These are phyloP conservation scores for thale cress (Arabidopsis thaliana) DNA, from an alignment of 345 rosid species.

Conservation along the genomic window TAIR10.1 NC_003076.8:20336001-20336500, in stretches of 20 bases:
- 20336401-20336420: conserved; percentile 48
- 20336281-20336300: conserved; percentile 89
- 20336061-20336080: conserved; percentile 75
- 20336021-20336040: conserved; percentile 67
- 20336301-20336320: conserved; percentile 87
- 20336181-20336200: conserved; percentile 60
- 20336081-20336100: conserved; percentile 69
- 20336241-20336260: conserved; percentile 84
- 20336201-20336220: conserved; percentile 65
- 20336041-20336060: conserved; percentile 87
- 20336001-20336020: conserved; percentile 66
- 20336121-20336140: conserved; percentile 82
- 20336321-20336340: conserved; percentile 73
- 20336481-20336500: conserved; percentile 56
- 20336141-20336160: conserved; percentile 91
- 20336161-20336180: conserved; percentile 93
- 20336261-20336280: conserved; percentile 75
- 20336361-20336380: conserved; percentile 79
- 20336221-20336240: conserved; percentile 78
- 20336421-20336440: conserved; percentile 31
- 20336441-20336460: conserved; percentile 35
- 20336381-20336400: conserved; percentile 37
- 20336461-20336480: conserved; percentile 53
- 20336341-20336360: conserved; percentile 86
- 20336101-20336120: conserved; percentile 72